Evolutionary conservation across 1,139 yeast species (phyloP).

Genomic region (Protomyces arabidopsidicola): DNA sequence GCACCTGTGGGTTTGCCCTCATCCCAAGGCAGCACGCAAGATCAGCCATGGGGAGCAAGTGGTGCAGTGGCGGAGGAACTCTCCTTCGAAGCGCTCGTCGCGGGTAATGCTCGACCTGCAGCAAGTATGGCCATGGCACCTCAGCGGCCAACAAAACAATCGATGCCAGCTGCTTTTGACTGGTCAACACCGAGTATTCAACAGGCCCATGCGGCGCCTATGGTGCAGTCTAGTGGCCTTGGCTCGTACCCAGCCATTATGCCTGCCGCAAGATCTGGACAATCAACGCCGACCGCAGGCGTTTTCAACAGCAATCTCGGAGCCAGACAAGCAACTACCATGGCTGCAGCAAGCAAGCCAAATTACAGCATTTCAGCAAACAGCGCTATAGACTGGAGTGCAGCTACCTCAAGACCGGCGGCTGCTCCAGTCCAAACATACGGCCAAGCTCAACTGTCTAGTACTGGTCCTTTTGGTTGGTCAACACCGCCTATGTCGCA

Average conservation of each 20-base stretch:
- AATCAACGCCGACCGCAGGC: not conserved
- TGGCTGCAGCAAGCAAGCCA: not conserved
- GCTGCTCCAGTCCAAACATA: not conserved
- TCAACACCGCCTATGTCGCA: not conserved
- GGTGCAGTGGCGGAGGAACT: conserved; percentile 13
- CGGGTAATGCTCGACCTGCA: not conserved
- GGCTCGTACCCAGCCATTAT: not conserved
- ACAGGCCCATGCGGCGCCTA: not conserved
- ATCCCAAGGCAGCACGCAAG: not conserved
- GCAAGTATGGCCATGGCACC: not conserved
- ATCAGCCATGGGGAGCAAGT: not conserved
- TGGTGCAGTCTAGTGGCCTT: not conserved
- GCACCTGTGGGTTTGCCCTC: conserved; percentile 6
- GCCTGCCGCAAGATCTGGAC: not conserved
- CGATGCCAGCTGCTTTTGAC: conserved; percentile 1
- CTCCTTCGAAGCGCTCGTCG: conserved; percentile 20
- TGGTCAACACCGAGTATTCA: conserved; percentile 19
- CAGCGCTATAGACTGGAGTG: not conserved
- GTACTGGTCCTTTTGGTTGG: not conserved
- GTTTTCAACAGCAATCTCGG: not conserved
- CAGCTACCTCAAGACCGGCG: not conserved
- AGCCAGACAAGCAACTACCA: too few relatives aligned
- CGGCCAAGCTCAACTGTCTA: not conserved
- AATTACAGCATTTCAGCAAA: not conserved
- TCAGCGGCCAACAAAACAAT: not conserved